Evolutionary conservation across 2,329 filamentous ascomycete genomes (phyloP).

Genomic region (Aspergillus fischeri): DNA sequence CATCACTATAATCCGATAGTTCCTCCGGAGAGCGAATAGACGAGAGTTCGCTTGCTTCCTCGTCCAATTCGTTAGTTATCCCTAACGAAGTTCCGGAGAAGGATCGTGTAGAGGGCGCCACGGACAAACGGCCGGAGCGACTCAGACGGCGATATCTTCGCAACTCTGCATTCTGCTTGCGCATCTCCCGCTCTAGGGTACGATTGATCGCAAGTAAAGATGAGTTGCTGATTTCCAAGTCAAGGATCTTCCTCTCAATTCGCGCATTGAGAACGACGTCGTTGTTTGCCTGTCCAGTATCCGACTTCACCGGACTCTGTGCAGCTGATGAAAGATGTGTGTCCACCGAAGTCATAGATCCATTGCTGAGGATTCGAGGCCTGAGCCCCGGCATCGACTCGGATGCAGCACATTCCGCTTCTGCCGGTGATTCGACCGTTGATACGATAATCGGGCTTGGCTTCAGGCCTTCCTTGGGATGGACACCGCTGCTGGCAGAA

Average conservation of each 20-base stretch:
- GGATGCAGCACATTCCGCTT: conserved; percentile 16
- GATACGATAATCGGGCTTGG: conserved; percentile 31
- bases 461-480: conserved; percentile 20
- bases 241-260: conserved; percentile 88
- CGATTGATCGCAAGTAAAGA: conserved; percentile 93
- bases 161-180: conserved; percentile 85
- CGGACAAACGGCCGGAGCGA: conserved; percentile 69
- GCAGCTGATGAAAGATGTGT: conserved; percentile 44
- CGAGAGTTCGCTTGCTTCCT: conserved; percentile 30
- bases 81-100: conserved; percentile 41
- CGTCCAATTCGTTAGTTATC: conserved; percentile 45
- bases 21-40: conserved; percentile 30
- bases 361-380: conserved; percentile 33
- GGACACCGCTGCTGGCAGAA: conserved; percentile 17
- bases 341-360: conserved; percentile 33
- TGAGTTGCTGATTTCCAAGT: conserved; percentile 94
- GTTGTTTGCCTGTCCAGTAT: conserved; percentile 55
- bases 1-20: conserved; percentile 38
- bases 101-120: conserved; percentile 47
- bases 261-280: conserved; percentile 84
- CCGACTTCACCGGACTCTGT: conserved; percentile 47
- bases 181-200: conserved; percentile 82
- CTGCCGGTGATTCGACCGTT: conserved; percentile 18
- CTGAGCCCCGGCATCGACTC: conserved; percentile 24
- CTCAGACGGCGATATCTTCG: conserved; percentile 83